phyloP scores from a whole-genome alignment of 768 basidiomycete genomes.

The Cyathus striatus region DNA sequence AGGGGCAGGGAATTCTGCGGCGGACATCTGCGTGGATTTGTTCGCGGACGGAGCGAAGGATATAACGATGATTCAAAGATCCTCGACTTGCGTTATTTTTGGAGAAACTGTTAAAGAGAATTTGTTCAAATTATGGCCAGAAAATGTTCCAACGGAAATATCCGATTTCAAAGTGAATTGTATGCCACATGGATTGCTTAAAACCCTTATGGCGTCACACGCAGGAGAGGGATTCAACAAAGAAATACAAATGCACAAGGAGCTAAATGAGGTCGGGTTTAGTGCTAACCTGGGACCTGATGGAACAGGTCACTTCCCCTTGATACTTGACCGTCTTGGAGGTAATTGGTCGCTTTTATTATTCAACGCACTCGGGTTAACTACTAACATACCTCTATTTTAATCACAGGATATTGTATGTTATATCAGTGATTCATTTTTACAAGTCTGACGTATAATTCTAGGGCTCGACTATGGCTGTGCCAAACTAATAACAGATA shows the following conservation, averaged over 20 bases:
- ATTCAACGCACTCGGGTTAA: no score
- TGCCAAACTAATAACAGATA: slow-evolving; percentile 44
- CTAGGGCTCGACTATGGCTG: slow-evolving; percentile 41
- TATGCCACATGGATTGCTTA: slow-evolving; percentile 17
- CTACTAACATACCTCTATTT: no score
- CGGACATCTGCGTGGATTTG: slow-evolving; percentile 34
- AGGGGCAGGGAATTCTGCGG: slow-evolving; percentile 34
- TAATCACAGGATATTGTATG: slow-evolving; percentile 9
- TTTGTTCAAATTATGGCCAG: slow-evolving; percentile 12
- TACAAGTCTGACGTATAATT: neutral
- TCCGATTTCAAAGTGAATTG: slow-evolving; percentile 18
- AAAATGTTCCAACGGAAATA: slow-evolving; percentile 11
- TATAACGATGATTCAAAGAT: slow-evolving; percentile 39
- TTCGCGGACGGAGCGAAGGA: slow-evolving; percentile 20
- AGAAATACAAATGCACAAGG: slow-evolving; percentile 27
- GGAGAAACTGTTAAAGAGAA: neutral
- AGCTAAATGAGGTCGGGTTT: slow-evolving; percentile 28
- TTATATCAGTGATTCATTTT: neutral
- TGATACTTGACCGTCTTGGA: slow-evolving; percentile 23
- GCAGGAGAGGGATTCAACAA: slow-evolving; percentile 15
- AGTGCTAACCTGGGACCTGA: slow-evolving; percentile 27
- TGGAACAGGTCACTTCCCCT: slow-evolving; percentile 20
- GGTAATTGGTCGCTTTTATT: slow-evolving; percentile 15
- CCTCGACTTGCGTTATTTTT: slow-evolving; percentile 28
- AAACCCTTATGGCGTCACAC: slow-evolving; percentile 9